Base-by-base conservation (phyloP, 2,329 filamentous ascomycete species). In the Metarhizium guizhouense region DNA sequence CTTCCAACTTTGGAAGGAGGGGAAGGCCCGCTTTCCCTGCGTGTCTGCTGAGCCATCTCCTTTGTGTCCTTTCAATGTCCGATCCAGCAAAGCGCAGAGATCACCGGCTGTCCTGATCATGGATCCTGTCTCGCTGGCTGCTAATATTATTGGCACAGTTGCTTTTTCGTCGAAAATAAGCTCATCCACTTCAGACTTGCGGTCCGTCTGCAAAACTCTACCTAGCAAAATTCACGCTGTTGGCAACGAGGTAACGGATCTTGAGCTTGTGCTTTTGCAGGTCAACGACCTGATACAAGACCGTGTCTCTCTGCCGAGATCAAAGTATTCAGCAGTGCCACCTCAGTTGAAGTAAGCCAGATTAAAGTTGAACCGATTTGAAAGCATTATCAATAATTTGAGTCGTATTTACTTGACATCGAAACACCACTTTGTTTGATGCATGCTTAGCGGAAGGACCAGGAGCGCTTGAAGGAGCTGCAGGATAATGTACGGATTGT, bases 181-280 rank as follows among this genome's bases (percentile, higher is more conserved):
- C 51, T 54, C 54, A 3, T 60, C 61, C 14, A 64, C 67, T 49
- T 56, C 60, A 10, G 54, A 60, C 16, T 56, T 68, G 42, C 63
- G 66, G 13, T 60, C 59, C 6, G 47, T 64, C 7, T 63, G 61
- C 58, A 60, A 60, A 32, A 59, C 52, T 10, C 52, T 69, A 25
- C 66, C 66, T 4, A 67, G 65, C 2, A 61, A 66, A 42, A 54
- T 49, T 30, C 61, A 67, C 54, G 66, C 68, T 4, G 54, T 68
- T 45, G 62, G 63, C 38, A 69, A 69, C 53, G 66, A 70, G 56
- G 64, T 66, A 2, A n/a, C 55, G 11, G 65, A 69, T 54, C 58
- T 68, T 30, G 61, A 67, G 53, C 53, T 67, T 4, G 65, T 69
- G 29, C 59, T 67, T 16, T 55, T 59, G 32, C 62, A 67, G 38